These are phyloP conservation scores for Naganishia sp. DNA, from an alignment of 1,284 basidiomycete species.

Conservation along the genomic window DNA sequence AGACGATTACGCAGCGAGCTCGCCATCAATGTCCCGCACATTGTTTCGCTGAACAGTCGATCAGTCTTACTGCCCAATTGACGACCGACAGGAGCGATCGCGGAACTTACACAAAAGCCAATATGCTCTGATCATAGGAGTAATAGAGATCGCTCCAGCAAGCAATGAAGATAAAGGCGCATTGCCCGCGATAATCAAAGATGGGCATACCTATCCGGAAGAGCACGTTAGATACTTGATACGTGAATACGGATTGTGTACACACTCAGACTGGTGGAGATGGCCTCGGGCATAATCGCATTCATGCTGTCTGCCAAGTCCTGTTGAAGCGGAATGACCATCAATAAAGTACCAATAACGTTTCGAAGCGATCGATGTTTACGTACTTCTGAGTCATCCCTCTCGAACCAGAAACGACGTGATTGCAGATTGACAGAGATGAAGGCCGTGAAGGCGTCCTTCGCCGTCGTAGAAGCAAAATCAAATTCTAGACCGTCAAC, in stretches of 20 bases:
- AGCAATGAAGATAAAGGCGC: constrained; percentile 46
- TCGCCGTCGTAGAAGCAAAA: constrained; percentile 38
- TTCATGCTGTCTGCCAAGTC: constrained; percentile 32
- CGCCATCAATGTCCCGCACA: constrained; percentile 42
- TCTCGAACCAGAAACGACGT: constrained; percentile 45
- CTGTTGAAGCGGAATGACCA: background rate
- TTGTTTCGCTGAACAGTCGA: constrained; percentile 36
- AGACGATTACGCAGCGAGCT: constrained; percentile 28
- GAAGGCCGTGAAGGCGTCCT: constrained; percentile 47
- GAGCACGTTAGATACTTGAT: no score
- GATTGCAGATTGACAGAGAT: constrained; percentile 46
- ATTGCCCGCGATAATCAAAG: constrained; percentile 49
- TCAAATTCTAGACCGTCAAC: constrained; percentile 19
- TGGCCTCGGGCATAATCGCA: constrained; percentile 27
- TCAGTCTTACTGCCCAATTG: background rate
- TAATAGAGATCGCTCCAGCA: constrained; percentile 49
- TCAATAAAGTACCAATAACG: background rate
- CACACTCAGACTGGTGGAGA: constrained; percentile 30
- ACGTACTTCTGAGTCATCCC: constrained; percentile 44
- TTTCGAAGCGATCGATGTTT: background rate
- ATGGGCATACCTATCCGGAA: constrained; percentile 43
- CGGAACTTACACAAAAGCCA: constrained; percentile 43
- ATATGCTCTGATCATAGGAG: constrained; percentile 45
- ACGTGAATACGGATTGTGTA: background rate
- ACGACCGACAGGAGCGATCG: background rate